These are phyloP conservation scores for Aphanomyces astaci DNA, from an alignment of 352 stramenopile species.

Conservation along the genomic window DNA sequence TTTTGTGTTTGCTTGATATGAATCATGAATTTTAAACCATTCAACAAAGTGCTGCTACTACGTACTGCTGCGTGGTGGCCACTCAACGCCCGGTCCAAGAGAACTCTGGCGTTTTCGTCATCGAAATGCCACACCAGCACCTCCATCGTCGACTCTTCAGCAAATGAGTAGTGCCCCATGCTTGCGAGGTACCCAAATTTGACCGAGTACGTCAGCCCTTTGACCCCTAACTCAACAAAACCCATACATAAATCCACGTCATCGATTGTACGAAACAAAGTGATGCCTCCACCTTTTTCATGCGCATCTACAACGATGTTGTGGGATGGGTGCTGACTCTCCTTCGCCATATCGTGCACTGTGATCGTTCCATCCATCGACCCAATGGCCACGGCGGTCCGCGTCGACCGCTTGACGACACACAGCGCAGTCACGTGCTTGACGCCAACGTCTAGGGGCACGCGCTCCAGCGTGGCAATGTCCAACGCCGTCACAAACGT, in stretches of 20 bases:
- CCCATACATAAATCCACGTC: background rate
- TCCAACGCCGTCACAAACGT: background rate
- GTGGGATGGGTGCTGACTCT: background rate
- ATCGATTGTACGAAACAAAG: background rate
- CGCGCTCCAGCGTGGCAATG: slow-evolving; percentile 1
- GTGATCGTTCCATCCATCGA: slow-evolving; percentile 6
- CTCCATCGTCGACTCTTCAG: slow-evolving; percentile 55
- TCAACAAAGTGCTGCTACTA: background rate
- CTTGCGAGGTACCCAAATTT: slow-evolving; percentile 49
- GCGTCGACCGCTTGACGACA: slow-evolving; percentile 7
- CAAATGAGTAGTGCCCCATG: slow-evolving; percentile 49
- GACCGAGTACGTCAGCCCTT: slow-evolving; percentile 38
- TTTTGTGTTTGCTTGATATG: too few species aligned
- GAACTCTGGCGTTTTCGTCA: background rate
- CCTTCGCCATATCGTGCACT: slow-evolving; percentile 8
- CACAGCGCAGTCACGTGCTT: background rate
- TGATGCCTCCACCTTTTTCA: slow-evolving; percentile 3
- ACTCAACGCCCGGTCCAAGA: background rate
- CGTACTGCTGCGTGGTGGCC: slow-evolving; percentile 26
- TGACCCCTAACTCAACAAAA: slow-evolving; percentile 32
- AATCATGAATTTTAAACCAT: too few species aligned
- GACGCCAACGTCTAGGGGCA: background rate
- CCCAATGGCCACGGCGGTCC: background rate
- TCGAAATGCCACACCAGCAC: slow-evolving; percentile 35
- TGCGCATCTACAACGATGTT: slow-evolving; percentile 8